Conservation (phyloP, 768 basidiomycete genomes). For the Floccularia luteovirens region DNA sequence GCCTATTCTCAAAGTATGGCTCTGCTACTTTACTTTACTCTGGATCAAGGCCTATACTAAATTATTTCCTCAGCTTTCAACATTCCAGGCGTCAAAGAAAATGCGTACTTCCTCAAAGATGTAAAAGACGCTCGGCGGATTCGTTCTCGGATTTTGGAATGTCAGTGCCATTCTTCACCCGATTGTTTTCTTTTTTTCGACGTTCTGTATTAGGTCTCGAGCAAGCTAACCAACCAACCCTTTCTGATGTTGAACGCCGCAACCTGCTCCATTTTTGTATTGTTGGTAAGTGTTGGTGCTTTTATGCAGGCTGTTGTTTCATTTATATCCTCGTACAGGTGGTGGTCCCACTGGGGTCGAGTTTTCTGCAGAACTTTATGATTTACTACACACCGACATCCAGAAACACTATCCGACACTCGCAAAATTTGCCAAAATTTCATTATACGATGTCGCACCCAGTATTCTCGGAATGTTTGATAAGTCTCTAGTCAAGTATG, state of each 20-base stretch:
- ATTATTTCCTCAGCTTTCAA: slow-evolving; percentile 41
- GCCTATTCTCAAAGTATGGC: slow-evolving; percentile 75
- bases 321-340: slow-evolving; percentile 26
- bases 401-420: slow-evolving; percentile 54
- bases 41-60: slow-evolving; percentile 2
- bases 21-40: neutral
- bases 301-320: neutral
- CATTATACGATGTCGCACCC: slow-evolving; percentile 77
- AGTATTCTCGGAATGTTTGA: slow-evolving; percentile 74
- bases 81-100: slow-evolving; percentile 72
- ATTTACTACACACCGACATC: slow-evolving; percentile 66
- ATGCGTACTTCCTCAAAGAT: slow-evolving; percentile 79
- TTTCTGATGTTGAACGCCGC: slow-evolving; percentile 67
- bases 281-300: slow-evolving; percentile 45
- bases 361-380: slow-evolving; percentile 78
- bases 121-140: slow-evolving; percentile 70
- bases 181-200: neutral
- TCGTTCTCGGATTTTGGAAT: slow-evolving; percentile 67
- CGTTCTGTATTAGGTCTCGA: slow-evolving; percentile 52
- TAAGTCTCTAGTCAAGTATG: slow-evolving; percentile 48
- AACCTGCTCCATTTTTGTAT: slow-evolving; percentile 82
- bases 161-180: slow-evolving; percentile 22
- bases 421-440: slow-evolving; percentile 58
- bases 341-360: slow-evolving; percentile 78
- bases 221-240: slow-evolving; percentile 74